Evolutionary conservation across 805 yeast species (phyloP).

Genomic region (Candida hungchunana): DNA sequence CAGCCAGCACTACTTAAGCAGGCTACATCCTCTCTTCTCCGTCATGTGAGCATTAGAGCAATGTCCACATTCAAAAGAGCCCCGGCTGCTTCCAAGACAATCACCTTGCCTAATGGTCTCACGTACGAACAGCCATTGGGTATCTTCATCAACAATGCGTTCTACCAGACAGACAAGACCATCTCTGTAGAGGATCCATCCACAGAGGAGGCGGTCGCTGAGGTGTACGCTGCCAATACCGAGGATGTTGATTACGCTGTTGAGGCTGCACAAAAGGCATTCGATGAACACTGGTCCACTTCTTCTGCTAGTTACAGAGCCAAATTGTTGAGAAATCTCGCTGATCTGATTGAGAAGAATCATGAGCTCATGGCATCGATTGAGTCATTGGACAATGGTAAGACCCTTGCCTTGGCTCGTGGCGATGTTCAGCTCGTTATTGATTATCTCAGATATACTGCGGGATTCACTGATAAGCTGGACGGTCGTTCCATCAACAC

Average conservation of each 20-base stretch:
- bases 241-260: constrained; percentile 71
- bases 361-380: constrained; percentile 61
- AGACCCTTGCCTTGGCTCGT: constrained; percentile 58
- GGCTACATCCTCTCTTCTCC: constrained; percentile 1
- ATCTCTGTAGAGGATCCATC: constrained; percentile 53
- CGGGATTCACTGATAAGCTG: constrained; percentile 69
- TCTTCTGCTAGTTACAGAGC: constrained; percentile 56
- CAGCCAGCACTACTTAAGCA: constrained; percentile 8
- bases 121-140: constrained; percentile 81
- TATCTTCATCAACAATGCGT: constrained; percentile 83
- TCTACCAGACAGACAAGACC: constrained; percentile 55
- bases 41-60: constrained; percentile 2
- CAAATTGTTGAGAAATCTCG: constrained; percentile 50
- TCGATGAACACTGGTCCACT: constrained; percentile 52
- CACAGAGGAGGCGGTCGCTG: constrained; percentile 57
- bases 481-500: constrained; percentile 62
- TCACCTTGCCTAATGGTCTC: constrained; percentile 62
- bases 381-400: constrained; percentile 77
- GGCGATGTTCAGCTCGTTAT: constrained; percentile 66
- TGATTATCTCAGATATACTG: constrained; percentile 63
- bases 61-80: constrained; percentile 21
- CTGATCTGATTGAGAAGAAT: constrained; percentile 63
- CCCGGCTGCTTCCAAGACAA: constrained; percentile 32
- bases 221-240: constrained; percentile 53
- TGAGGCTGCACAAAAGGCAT: constrained; percentile 61